phyloP scores from a whole-genome alignment of 2,329 filamentous ascomycete species.

The Amauroascus verrucosus region DNA sequence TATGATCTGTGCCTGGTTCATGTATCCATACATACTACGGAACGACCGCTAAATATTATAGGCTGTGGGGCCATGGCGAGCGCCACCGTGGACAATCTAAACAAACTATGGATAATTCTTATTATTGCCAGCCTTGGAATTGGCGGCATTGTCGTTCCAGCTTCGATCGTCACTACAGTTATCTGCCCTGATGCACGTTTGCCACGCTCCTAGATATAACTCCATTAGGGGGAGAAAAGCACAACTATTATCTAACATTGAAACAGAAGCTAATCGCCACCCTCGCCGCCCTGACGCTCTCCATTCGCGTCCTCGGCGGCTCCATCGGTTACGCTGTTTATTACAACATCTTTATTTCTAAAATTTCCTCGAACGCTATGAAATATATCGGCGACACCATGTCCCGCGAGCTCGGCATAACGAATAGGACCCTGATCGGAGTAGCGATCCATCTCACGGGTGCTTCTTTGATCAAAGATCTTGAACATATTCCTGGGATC shows the following conservation, averaged over 20 bases:
- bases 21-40: neutral
- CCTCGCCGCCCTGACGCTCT: slow-evolving; percentile 56
- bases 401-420: slow-evolving; percentile 41
- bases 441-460: slow-evolving; percentile 46
- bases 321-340: slow-evolving; percentile 53
- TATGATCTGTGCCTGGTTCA: neutral
- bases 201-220: too few relatives aligned
- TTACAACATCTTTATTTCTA: slow-evolving; percentile 44
- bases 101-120: slow-evolving; percentile 48
- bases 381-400: slow-evolving; percentile 45
- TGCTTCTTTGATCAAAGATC: slow-evolving; percentile 41
- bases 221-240: neutral
- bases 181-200: slow-evolving; percentile 52
- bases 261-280: slow-evolving; percentile 54
- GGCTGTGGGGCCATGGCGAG: slow-evolving; percentile 47
- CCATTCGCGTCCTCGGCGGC: slow-evolving; percentile 59
- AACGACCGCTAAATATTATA: slow-evolving; percentile 14
- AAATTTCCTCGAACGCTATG: slow-evolving; percentile 38
- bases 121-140: slow-evolving; percentile 54
- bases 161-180: slow-evolving; percentile 58
- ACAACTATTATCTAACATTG: neutral
- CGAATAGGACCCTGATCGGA: slow-evolving; percentile 37
- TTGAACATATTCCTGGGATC: slow-evolving; percentile 44
- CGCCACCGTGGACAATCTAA: slow-evolving; percentile 44
- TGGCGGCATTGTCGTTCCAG: slow-evolving; percentile 57